Conservation (phyloP, 2,329 filamentous ascomycete genomes). For the Diaporthe sp. region DNA sequence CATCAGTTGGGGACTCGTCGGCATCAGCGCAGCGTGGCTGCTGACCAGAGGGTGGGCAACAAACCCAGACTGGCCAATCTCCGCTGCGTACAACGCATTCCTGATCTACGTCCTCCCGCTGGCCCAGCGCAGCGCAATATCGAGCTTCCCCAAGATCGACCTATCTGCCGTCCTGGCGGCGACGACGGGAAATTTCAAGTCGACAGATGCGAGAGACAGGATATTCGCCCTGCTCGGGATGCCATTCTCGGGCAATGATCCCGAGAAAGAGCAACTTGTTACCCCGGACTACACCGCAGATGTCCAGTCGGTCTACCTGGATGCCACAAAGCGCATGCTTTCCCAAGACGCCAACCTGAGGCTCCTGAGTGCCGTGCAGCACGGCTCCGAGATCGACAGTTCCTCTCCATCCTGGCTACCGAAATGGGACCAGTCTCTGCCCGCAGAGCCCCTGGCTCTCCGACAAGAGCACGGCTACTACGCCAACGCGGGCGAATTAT, state of each 20-base stretch:
- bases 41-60: slow-evolving; percentile 41
- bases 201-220: slow-evolving; percentile 40
- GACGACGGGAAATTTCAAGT: slow-evolving; percentile 38
- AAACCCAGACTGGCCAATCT: slow-evolving; percentile 32
- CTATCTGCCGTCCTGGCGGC: slow-evolving; percentile 39
- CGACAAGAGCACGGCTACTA: slow-evolving; percentile 41
- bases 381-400: slow-evolving; percentile 36
- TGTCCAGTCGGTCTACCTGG: slow-evolving; percentile 9
- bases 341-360: slow-evolving; percentile 40
- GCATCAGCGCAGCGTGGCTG: slow-evolving; percentile 41
- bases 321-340: slow-evolving; percentile 24
- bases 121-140: slow-evolving; percentile 37
- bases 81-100: slow-evolving; percentile 42
- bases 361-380: slow-evolving; percentile 40
- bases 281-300: slow-evolving; percentile 37
- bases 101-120: slow-evolving; percentile 41
- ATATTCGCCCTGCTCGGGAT: slow-evolving; percentile 42
- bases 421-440: slow-evolving; percentile 37
- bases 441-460: slow-evolving; percentile 39
- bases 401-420: slow-evolving; percentile 41
- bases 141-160: slow-evolving; percentile 41
- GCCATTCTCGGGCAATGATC: slow-evolving; percentile 37
- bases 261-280: slow-evolving; percentile 19
- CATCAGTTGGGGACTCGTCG: slow-evolving; percentile 41
- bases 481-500: slow-evolving; percentile 40